phyloP scores from a whole-genome alignment of 2,329 filamentous ascomycete genomes.

The Pseudodiploospora longispora region DNA sequence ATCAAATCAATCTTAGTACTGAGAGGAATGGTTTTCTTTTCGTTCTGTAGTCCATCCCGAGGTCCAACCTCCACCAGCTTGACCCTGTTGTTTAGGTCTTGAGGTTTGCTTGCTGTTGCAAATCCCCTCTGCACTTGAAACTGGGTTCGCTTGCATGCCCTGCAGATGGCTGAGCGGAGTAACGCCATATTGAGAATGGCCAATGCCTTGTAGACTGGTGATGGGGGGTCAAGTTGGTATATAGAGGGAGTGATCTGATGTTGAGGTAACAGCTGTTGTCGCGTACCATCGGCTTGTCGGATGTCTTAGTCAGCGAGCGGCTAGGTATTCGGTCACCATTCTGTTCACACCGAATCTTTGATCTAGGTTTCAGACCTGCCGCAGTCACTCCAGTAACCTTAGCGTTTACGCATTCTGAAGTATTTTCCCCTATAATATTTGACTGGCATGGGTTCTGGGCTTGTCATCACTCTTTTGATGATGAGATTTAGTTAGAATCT shows the following conservation, averaged over 20 bases:
- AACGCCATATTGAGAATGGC: slow-evolving; percentile 22
- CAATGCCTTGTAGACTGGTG: neutral
- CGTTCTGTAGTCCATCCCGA: slow-evolving; percentile 80
- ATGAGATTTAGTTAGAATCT: too few species aligned
- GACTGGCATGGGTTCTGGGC: too few species aligned
- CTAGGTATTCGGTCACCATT: too few species aligned
- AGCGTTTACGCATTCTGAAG: too few species aligned
- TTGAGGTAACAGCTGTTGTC: slow-evolving; percentile 3
- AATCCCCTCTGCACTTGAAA: slow-evolving; percentile 25
- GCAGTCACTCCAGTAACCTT: too few species aligned
- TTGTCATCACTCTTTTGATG: too few species aligned
- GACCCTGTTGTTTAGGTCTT: slow-evolving; percentile 34
- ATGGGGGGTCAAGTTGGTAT: slow-evolving; percentile 1
- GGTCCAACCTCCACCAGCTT: slow-evolving; percentile 77
- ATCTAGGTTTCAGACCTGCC: too few species aligned
- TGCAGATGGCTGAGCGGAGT: slow-evolving; percentile 29
- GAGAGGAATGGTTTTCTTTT: slow-evolving; percentile 62
- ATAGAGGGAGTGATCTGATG: slow-evolving; percentile 8
- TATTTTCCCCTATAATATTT: too few species aligned
- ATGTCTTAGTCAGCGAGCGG: too few species aligned
- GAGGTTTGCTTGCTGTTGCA: slow-evolving; percentile 29
- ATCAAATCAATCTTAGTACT: slow-evolving; percentile 72
- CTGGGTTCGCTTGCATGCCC: slow-evolving; percentile 28
- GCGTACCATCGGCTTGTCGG: slow-evolving; percentile 8
- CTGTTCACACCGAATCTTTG: too few species aligned